Evolutionary conservation across 352 stramenopile species (phyloP).

Genomic region (Phytophthora kernoviae): DNA sequence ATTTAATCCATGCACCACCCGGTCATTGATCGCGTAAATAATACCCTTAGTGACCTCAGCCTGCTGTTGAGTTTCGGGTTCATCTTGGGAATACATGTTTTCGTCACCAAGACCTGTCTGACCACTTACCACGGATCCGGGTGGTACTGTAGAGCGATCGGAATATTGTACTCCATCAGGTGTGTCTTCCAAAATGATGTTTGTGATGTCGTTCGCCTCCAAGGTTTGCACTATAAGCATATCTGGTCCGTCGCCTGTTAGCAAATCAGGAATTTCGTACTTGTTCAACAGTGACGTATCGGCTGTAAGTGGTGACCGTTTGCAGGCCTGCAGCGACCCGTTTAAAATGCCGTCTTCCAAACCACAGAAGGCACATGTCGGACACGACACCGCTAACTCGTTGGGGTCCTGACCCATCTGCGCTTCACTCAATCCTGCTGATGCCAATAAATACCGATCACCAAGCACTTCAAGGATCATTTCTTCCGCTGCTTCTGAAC

Average conservation of each 20-base stretch:
- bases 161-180: slow-evolving; percentile 43
- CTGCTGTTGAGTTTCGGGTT: slow-evolving; percentile 6
- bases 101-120: background rate
- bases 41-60: slow-evolving; percentile 18
- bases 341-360: slow-evolving; percentile 75
- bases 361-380: slow-evolving; percentile 56
- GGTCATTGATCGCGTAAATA: slow-evolving; percentile 64
- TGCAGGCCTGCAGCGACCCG: slow-evolving; percentile 48
- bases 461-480: slow-evolving; percentile 61
- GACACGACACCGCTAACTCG: slow-evolving; percentile 2
- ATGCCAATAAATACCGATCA: slow-evolving; percentile 45
- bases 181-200: slow-evolving; percentile 34
- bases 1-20: slow-evolving; percentile 51
- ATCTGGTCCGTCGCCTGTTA: slow-evolving; percentile 28
- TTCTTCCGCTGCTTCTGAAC: slow-evolving; percentile 50
- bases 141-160: slow-evolving; percentile 10
- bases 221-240: slow-evolving; percentile 32
- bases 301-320: slow-evolving; percentile 55
- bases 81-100: slow-evolving; percentile 3
- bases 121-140: too few relatives aligned
- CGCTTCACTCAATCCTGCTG: background rate
- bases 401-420: slow-evolving; percentile 2
- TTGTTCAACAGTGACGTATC: slow-evolving; percentile 46
- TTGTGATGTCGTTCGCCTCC: slow-evolving; percentile 29
- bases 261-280: slow-evolving; percentile 56